phyloP scores from a whole-genome alignment of 495 filamentous ascomycete genomes.

The Podospora conica region DNA sequence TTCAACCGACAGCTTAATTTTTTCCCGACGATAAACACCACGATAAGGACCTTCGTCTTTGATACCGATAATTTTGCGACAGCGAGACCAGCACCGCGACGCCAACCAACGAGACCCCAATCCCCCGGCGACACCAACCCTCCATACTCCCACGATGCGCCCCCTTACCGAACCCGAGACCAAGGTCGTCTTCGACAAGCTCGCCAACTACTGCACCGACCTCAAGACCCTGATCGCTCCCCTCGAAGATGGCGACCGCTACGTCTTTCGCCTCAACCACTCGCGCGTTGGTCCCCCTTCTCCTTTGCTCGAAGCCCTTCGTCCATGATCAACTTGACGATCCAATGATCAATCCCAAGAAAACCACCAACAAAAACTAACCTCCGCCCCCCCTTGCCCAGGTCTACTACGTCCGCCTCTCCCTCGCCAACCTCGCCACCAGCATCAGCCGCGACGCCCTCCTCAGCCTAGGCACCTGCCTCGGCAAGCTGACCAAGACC shows the following conservation, averaged over 20 bases:
- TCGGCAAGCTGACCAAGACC: conserved; percentile 86
- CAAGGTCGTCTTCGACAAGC: conserved; percentile 67
- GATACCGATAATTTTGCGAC: not conserved
- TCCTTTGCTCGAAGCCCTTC: not conserved
- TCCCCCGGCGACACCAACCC: not conserved
- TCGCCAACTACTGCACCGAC: conserved; percentile 31
- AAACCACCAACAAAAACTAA: not conserved
- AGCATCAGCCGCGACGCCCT: conserved; percentile 71
- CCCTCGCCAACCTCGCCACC: conserved; percentile 85
- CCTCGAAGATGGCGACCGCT: conserved; percentile 61
- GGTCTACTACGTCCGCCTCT: conserved; percentile 83
- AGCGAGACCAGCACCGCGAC: not conserved
- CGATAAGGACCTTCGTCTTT: conserved; percentile 13
- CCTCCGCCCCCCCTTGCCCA: conserved; percentile 33
- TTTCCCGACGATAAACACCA: conserved; percentile 10
- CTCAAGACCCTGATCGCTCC: conserved; percentile 75
- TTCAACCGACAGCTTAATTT: conserved; percentile 9
- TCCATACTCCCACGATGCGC: conserved; percentile 48
- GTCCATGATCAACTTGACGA: not conserved
- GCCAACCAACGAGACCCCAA: not conserved
- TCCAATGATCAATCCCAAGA: not conserved
- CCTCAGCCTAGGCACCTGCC: conserved; percentile 76
- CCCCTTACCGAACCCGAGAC: conserved; percentile 68
- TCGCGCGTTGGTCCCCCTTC: conserved; percentile 23
- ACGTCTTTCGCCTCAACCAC: conserved; percentile 80